These are phyloP conservation scores for Cutaneotrichosporon dermatis DNA, from an alignment of 1,284 basidiomycete species.

Conservation along the genomic window DNA sequence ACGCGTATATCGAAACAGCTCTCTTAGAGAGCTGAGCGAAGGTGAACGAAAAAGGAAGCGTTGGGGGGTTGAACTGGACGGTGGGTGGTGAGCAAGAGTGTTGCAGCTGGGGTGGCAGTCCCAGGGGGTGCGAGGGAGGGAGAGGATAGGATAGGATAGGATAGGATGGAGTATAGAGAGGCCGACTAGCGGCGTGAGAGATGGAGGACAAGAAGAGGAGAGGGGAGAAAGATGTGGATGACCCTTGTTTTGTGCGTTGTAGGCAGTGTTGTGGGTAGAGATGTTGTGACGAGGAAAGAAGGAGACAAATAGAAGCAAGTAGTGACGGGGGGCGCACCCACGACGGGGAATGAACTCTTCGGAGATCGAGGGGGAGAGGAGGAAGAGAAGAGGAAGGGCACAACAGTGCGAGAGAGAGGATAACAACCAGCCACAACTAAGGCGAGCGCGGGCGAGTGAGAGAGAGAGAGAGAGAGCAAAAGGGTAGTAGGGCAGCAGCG, in stretches of 20 bases:
- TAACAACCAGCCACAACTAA: neutral
- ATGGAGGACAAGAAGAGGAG: neutral
- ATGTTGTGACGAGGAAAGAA: too few species aligned
- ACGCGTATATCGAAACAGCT: slow-evolving; percentile 1
- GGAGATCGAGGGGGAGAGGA: neutral
- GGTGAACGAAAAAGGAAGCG: neutral
- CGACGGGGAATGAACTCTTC: too few species aligned
- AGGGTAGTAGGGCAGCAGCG: neutral
- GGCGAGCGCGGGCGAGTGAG: neutral
- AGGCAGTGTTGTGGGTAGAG: too few species aligned
- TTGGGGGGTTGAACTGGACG: neutral
- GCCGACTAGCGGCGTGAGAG: neutral
- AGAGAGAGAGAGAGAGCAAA: neutral
- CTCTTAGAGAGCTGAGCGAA: neutral
- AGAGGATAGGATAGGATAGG: neutral
- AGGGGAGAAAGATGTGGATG: neutral
- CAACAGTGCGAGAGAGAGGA: neutral
- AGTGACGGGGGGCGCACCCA: too few species aligned
- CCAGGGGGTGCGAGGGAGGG: neutral
- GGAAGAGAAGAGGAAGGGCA: neutral
- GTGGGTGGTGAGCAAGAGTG: neutral
- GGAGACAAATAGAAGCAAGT: too few species aligned
- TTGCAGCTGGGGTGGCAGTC: too few species aligned
- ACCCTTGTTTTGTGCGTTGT: too few species aligned
- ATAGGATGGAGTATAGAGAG: neutral